Percentiles rank a stretch among this genome's conserved stretches.
Conservation (phyloP, 1,139 yeast species). For the Taphrina confusa region DNA sequence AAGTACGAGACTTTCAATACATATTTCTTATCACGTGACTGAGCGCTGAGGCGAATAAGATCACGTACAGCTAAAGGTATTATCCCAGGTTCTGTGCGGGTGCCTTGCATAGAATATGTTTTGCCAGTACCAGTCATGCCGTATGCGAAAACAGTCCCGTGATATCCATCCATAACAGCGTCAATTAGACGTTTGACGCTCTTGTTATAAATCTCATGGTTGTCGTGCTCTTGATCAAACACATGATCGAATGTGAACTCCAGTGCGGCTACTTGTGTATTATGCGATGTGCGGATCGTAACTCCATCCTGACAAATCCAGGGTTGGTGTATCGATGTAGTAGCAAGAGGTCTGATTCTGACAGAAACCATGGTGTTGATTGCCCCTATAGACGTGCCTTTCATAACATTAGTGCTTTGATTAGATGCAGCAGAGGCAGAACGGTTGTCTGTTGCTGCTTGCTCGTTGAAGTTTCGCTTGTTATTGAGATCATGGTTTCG, state of each 20-base stretch:
- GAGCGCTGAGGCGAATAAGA: constrained; percentile 57
- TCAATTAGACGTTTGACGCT: constrained; percentile 65
- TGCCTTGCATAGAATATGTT: constrained; percentile 87
- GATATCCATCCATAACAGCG: constrained; percentile 73
- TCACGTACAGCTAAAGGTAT: constrained; percentile 72
- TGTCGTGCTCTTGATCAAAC: constrained; percentile 51
- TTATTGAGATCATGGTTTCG: background rate
- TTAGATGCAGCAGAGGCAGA: constrained; percentile 17
- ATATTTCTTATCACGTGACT: constrained; percentile 45
- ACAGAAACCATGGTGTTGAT: constrained; percentile 26
- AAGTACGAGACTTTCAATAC: constrained; percentile 67
- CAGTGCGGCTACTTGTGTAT: background rate
- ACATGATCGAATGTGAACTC: constrained; percentile 75
- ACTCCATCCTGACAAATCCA: constrained; percentile 17
- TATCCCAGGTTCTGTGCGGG: constrained; percentile 66
- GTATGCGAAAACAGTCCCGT: constrained; percentile 87
- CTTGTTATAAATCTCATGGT: constrained; percentile 60
- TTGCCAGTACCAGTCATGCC: constrained; percentile 98
- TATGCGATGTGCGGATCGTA: background rate
- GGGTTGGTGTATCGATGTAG: background rate
- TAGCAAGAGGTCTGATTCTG: constrained; percentile 11
- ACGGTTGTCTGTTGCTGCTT: constrained; percentile 4
- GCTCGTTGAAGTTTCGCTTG: background rate
- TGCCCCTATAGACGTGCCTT: background rate
- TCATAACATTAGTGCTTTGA: constrained; percentile 4